Conservation (phyloP, 768 basidiomycete genomes). For the Panaeolus papilionaceus region DNA sequence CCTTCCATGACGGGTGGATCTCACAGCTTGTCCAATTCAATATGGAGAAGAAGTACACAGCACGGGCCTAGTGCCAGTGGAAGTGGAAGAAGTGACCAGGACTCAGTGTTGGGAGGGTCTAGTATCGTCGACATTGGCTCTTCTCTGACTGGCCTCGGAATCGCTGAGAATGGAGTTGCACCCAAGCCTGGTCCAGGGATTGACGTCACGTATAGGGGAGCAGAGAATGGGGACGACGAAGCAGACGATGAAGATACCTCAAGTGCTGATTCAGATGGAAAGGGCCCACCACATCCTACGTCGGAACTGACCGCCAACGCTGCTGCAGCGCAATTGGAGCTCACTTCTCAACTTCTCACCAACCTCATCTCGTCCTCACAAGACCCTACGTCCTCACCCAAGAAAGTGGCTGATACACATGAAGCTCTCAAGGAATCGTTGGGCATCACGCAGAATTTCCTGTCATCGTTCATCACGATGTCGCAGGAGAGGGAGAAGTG, state of each 20-base stretch:
- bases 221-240: conserved; percentile 38
- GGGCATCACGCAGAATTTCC: conserved; percentile 55
- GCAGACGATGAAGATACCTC: conserved; percentile 45
- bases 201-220: background rate
- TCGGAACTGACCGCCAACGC: conserved; percentile 77
- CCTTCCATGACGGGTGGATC: conserved; percentile 25
- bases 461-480: conserved; percentile 76
- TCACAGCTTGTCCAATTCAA: conserved; percentile 27
- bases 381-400: conserved; percentile 28
- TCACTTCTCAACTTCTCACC: conserved; percentile 69
- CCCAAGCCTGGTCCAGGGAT: background rate
- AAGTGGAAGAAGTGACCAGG: conserved; percentile 20
- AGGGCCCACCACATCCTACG: conserved; percentile 58
- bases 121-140: conserved; percentile 17
- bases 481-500: conserved; percentile 80
- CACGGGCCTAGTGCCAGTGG: conserved; percentile 13
- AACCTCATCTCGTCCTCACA: conserved; percentile 47
- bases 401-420: conserved; percentile 37
- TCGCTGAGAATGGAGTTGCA: background rate
- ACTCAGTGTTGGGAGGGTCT: conserved; percentile 19
- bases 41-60: conserved; percentile 24
- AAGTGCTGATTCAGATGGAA: conserved; percentile 47
- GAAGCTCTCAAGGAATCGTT: conserved; percentile 69
- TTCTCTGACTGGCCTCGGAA: background rate
- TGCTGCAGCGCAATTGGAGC: conserved; percentile 76